A percentile compares a stretch with the other conserved stretches of the same genome.
Conservation (phyloP, 176 grass and related monocot genomes). For the Lolium perenne region DNA sequence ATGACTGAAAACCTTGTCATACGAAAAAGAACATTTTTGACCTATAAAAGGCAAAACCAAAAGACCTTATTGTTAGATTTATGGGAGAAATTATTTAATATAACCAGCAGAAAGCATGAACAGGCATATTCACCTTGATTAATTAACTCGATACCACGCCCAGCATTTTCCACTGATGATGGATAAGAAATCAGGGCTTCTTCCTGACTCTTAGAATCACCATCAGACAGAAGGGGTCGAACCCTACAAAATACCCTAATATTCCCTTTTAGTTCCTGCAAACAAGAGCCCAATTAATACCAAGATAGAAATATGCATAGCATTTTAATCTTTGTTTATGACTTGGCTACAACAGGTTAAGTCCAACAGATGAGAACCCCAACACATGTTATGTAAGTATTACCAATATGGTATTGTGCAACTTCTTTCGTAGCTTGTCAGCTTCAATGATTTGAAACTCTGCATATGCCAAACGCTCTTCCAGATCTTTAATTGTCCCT, state of each 20-base stretch:
- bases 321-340: background rate
- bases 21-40: slow-evolving; percentile 81
- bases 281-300: background rate
- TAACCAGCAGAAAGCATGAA: background rate
- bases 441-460: slow-evolving; percentile 87
- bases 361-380: background rate
- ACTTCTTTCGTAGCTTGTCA: slow-evolving; percentile 80
- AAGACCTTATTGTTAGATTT: background rate
- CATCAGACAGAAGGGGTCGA: slow-evolving; percentile 60
- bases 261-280: slow-evolving; percentile 97
- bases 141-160: slow-evolving; percentile 74
- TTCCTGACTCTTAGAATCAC: slow-evolving; percentile 54
- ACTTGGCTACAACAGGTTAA: background rate
- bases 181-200: slow-evolving; percentile 77
- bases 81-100: background rate
- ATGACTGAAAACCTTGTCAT: slow-evolving; percentile 89
- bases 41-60: slow-evolving; percentile 52
- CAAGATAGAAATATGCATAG: background rate
- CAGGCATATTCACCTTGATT: slow-evolving; percentile 57
- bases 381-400: background rate
- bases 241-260: slow-evolving; percentile 98
- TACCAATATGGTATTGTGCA: slow-evolving; percentile 98
- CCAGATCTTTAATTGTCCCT: slow-evolving; percentile 65
- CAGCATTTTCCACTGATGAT: slow-evolving; percentile 68
- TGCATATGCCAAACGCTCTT: slow-evolving; percentile 69